Conservation (phyloP, 2,329 filamentous ascomycete genomes). For the Apiospora hydei region DNA sequence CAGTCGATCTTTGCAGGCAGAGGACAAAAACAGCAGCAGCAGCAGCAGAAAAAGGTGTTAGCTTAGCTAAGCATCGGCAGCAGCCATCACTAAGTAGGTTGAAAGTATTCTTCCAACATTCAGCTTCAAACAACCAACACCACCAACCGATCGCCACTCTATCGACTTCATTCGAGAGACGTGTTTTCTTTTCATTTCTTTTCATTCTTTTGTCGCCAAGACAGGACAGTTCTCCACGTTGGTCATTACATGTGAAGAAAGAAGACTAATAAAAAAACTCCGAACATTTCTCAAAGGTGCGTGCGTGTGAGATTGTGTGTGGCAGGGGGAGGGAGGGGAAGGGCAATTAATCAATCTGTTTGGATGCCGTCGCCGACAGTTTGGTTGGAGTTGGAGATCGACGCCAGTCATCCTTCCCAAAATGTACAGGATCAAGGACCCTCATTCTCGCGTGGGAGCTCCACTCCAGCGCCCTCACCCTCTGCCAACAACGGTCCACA, state of each 20-base stretch:
- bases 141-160: background rate
- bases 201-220: background rate
- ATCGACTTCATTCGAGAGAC: background rate
- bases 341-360: background rate
- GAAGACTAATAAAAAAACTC: background rate
- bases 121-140: background rate
- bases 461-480: background rate
- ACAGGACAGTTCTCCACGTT: background rate
- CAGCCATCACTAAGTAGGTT: background rate
- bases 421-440: conserved; percentile 9
- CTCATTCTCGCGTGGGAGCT: conserved; percentile 17
- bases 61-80: conserved; percentile 1
- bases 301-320: background rate
- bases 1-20: conserved; percentile 1
- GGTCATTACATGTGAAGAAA: background rate
- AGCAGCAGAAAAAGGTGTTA: background rate
- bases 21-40: background rate
- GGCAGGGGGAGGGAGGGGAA: background rate
- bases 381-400: conserved; percentile 21
- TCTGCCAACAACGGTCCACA: conserved; percentile 10
- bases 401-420: conserved; percentile 8
- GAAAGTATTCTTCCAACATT: background rate
- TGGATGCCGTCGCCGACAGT: conserved; percentile 1
- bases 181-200: background rate
- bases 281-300: background rate